These are phyloP conservation scores for Leucosporidium yakuticum DNA, from an alignment of 768 basidiomycete genomes.

Conservation along the genomic window DNA sequence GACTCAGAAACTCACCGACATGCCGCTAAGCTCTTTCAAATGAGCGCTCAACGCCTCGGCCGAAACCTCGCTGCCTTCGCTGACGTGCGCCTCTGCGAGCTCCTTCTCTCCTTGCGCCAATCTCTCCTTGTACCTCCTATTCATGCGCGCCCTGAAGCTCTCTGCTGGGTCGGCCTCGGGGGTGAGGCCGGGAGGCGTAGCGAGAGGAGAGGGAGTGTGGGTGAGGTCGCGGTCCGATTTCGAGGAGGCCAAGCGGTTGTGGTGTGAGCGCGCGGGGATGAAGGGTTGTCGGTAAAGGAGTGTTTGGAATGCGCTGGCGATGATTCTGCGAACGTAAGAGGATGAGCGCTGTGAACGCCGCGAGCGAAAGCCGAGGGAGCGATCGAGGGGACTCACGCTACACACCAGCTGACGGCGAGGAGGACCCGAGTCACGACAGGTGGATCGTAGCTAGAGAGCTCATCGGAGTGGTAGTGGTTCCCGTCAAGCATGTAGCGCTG, in stretches of 20 bases:
- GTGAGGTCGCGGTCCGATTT: background rate
- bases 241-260: background rate
- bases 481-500: slow-evolving; percentile 5
- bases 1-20: no score
- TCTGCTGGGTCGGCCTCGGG: background rate
- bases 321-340: background rate
- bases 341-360: no score
- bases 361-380: no score
- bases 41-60: no score
- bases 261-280: background rate
- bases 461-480: background rate
- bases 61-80: background rate
- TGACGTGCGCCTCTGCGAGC: background rate
- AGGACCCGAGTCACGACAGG: background rate
- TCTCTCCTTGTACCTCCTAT: background rate
- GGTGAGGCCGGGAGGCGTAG: background rate
- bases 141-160: background rate
- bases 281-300: background rate
- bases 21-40: no score
- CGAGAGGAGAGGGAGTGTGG: background rate
- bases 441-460: background rate
- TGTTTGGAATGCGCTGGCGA: slow-evolving; percentile 1
- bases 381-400: background rate
- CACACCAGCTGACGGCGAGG: slow-evolving; percentile 4
- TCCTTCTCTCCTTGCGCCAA: background rate